Evolutionary conservation across 1,139 yeast species (phyloP).

Genomic region (Saccharomyces hybrid): DNA sequence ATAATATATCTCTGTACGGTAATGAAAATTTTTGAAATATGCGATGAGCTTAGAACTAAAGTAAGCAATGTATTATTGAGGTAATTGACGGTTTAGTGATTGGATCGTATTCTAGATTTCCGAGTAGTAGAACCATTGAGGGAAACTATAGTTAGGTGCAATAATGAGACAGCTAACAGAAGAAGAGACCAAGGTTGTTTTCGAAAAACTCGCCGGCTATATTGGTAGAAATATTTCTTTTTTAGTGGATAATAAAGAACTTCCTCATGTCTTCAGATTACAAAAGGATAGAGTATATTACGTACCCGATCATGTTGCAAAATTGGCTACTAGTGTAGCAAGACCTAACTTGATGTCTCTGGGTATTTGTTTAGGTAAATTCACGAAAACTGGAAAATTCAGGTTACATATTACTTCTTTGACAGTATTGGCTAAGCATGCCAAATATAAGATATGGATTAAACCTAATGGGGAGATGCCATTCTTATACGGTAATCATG

Average conservation of each 20-base stretch:
- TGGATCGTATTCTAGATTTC: neutral
- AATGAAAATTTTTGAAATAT: neutral
- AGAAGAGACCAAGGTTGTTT: conserved; percentile 92
- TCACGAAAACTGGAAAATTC: conserved; percentile 95
- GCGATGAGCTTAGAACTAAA: conserved; percentile 14
- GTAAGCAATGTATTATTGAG: neutral
- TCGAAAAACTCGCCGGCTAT: conserved; percentile 92
- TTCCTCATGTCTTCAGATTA: conserved; percentile 88
- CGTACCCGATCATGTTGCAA: conserved; percentile 74
- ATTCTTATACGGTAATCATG: conserved; percentile 90
- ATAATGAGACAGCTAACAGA: conserved; percentile 91
- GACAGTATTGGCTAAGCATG: conserved; percentile 73
- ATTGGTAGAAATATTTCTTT: conserved; percentile 90
- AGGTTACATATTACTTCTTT: conserved; percentile 90
- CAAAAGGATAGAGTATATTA: conserved; percentile 96
- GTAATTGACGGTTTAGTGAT: neutral
- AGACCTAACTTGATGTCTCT: conserved; percentile 85
- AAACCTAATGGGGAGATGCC: conserved; percentile 99
- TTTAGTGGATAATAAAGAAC: conserved; percentile 78
- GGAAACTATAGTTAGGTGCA: neutral
- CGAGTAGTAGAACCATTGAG: neutral
- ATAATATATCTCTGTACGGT: neutral
- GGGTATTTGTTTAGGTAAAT: conserved; percentile 90
- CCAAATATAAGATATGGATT: conserved; percentile 93
- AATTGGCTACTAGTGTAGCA: conserved; percentile 82